phyloP scores from a whole-genome alignment of 257 asterid genomes.

The Sherardia arvensis region DNA sequence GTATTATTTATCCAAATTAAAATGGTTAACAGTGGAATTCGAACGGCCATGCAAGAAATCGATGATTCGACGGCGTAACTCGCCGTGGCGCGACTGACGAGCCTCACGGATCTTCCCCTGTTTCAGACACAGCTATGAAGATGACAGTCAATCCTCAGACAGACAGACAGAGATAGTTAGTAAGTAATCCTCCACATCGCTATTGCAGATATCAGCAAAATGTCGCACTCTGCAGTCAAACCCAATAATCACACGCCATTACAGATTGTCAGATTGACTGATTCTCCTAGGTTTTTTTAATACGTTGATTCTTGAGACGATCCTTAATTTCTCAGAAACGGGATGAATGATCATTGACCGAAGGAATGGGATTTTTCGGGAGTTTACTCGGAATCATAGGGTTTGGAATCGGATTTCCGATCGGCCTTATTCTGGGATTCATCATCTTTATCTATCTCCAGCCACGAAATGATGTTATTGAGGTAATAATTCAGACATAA shows the following conservation, averaged over 20 bases:
- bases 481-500: neutral
- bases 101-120: too few relatives aligned
- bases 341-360: slow-evolving; percentile 14
- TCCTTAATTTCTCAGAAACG: neutral
- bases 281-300: neutral
- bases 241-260: neutral
- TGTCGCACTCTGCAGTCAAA: neutral
- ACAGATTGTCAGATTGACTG: neutral
- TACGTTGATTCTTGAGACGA: neutral
- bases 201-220: neutral
- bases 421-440: neutral
- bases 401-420: neutral
- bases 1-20: too few relatives aligned
- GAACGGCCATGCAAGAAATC: slow-evolving; percentile 1
- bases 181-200: neutral
- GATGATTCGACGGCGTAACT: neutral
- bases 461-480: neutral
- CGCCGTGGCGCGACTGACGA: neutral
- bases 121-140: too few relatives aligned
- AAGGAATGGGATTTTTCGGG: slow-evolving; percentile 46
- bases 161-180: too few relatives aligned
- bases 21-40: too few relatives aligned
- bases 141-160: too few relatives aligned
- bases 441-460: neutral
- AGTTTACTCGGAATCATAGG: slow-evolving; percentile 1